Percentiles rank a stretch among this genome's conserved stretches.
These are phyloP conservation scores for Poteriospumella lacustris DNA, from an alignment of 108 stramenopile species.

Conservation along the genomic window DNA sequence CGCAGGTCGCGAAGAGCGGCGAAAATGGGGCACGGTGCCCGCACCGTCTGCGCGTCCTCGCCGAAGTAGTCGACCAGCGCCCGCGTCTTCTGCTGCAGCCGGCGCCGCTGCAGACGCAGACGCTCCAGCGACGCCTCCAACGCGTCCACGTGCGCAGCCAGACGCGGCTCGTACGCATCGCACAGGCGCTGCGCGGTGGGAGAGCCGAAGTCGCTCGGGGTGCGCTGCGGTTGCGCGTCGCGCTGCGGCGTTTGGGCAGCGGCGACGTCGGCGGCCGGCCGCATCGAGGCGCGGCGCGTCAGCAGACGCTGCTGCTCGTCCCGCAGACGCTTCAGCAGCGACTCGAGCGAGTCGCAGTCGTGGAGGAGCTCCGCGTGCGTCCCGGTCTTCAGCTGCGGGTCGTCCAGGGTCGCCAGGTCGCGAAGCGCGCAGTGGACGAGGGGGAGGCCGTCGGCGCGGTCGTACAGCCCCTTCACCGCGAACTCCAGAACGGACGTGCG, in stretches of 20 bases:
- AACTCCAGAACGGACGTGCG: neutral
- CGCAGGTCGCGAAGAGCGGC: neutral
- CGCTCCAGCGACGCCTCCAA: neutral
- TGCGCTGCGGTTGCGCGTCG: no score
- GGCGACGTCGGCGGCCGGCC: no score
- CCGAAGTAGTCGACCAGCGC: constrained; percentile 10
- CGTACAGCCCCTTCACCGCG: neutral
- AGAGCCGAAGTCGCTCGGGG: no score
- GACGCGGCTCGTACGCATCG: neutral
- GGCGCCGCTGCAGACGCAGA: neutral
- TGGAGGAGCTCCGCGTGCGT: neutral
- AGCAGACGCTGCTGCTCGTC: neutral
- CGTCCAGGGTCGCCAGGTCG: neutral
- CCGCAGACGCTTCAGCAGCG: neutral
- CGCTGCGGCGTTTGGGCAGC: neutral
- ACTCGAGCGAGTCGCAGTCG: neutral
- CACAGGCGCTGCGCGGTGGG: neutral
- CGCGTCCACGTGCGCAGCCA: neutral
- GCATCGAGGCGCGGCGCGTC: no score
- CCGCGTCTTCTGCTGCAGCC: neutral
- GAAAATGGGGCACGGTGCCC: neutral
- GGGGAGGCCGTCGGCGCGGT: neutral
- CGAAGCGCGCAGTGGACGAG: neutral
- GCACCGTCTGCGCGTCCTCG: neutral
- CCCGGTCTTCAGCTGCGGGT: neutral